phyloP scores from a whole-genome alignment of 176 grass and related monocot genomes.

The Oropetium thomaeum region DNA sequence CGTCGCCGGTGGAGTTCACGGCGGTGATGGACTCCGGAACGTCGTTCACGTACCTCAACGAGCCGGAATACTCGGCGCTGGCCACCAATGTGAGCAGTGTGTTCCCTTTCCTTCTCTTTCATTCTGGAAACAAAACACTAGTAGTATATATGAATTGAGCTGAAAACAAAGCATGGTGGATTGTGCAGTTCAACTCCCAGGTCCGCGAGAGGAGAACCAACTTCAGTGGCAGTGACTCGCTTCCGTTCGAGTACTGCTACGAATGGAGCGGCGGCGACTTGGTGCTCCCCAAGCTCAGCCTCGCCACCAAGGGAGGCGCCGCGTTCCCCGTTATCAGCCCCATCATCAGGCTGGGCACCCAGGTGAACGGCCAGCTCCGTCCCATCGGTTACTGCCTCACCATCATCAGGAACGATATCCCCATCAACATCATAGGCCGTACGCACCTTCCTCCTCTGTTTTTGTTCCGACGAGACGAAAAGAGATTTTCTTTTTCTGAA shows the following conservation, averaged over 20 bases:
- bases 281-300: not conserved
- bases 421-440: conserved; percentile 64
- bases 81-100: conserved; percentile 35
- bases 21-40: conserved; percentile 76
- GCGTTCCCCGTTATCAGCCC: conserved; percentile 16
- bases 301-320: conserved; percentile 47
- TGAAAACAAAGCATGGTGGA: not conserved
- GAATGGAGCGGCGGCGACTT: not conserved
- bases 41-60: conserved; percentile 55
- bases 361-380: not conserved
- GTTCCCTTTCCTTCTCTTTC: not conserved
- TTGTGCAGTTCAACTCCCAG: conserved; percentile 8
- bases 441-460: not conserved
- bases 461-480: too few relatives aligned
- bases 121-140: too few relatives aligned
- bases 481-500: not conserved
- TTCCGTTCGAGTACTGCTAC: conserved; percentile 62
- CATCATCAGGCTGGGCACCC: rapidly evolving
- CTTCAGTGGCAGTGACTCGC: not conserved
- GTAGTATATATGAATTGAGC: too few relatives aligned
- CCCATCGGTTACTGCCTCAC: conserved; percentile 40
- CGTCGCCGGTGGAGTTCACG: conserved; percentile 24
- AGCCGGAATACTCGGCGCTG: conserved; percentile 46
- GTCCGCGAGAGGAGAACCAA: conserved; percentile 2
- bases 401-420: conserved; percentile 17